Evolutionary conservation across 768 basidiomycete species (phyloP).

Genomic region (Lactarius deliciosus): DNA sequence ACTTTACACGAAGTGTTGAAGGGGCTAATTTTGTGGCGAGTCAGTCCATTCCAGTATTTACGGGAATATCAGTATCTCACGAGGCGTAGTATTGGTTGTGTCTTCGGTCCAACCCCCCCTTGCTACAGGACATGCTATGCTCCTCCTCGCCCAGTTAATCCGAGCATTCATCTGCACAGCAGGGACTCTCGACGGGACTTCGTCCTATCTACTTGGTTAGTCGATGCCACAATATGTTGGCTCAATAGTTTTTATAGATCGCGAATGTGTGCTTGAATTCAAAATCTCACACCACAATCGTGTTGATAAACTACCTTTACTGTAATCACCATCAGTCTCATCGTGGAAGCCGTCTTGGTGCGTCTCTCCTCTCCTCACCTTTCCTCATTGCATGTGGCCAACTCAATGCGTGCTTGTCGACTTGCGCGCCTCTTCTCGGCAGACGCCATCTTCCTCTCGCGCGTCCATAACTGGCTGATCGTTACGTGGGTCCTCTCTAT

Average conservation of each 20-base stretch:
- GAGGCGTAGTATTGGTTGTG: conserved; percentile 12
- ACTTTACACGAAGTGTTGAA: conserved; percentile 6
- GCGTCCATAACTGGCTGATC: conserved; percentile 14
- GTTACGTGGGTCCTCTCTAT: conserved; percentile 17
- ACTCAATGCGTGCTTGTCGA: background rate
- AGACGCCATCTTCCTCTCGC: background rate
- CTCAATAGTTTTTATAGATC: conserved; percentile 15
- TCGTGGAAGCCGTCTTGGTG: conserved; percentile 21
- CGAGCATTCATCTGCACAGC: conserved; percentile 3
- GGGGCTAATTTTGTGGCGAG: conserved; percentile 3
- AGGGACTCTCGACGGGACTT: background rate
- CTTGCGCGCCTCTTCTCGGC: background rate
- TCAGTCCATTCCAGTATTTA: background rate
- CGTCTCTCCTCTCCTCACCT: background rate
- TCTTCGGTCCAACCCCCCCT: conserved; percentile 11
- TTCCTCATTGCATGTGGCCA: background rate
- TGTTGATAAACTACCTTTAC: background rate
- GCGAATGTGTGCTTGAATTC: conserved; percentile 11
- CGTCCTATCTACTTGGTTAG: background rate
- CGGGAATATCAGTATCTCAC: background rate
- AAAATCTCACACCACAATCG: background rate
- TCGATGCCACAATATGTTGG: conserved; percentile 3
- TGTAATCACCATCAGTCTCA: conserved; percentile 2
- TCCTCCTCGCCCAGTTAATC: conserved; percentile 14
- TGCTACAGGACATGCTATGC: conserved; percentile 15